Base-by-base conservation (phyloP, 306 rosid species). In the Benincasa hispida region DNA sequence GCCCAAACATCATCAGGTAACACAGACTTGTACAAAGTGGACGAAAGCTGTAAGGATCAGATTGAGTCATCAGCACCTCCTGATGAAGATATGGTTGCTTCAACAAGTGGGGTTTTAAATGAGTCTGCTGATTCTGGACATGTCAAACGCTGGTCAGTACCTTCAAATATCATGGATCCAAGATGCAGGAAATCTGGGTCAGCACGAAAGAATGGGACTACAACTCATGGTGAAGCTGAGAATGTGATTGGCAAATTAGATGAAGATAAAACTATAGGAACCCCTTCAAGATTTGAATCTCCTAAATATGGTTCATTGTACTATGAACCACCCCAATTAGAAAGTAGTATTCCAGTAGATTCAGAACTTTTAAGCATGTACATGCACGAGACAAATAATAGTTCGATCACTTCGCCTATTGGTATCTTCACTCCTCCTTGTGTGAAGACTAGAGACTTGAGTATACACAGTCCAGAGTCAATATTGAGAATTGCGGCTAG, bases 351-450 rank as follows among this genome's bases (percentile, higher is more conserved):
- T 84, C 87, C 87, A 58, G 54, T 84, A 55, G 94, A 87, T 85
- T 83, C 91, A 60, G 84, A 87, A 69, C 56, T 76, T 83, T 76
- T 87, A 77, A 78, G 76, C 79, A 54, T 76, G 77, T 79, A 74
- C 79, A 61, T 63, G 78, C 84, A 80, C n/a, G 95, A 83, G 18
- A 82, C 81, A 58, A 75, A 74, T 81, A 83, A 83, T 72, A 87
- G 83, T 80, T 85, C 90, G 42, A 63, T 75, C 47, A 13, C 74
- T 66, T 87, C 96, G 14, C 96, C 94, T 77, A 47, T 79, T 73
- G 85, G 87, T 84, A 90, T 84, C 86, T 87, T 78, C 84, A 94
- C 98, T 78, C 98, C 98, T 62, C 93, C 98, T 87, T 79, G 87
- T 69, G 89, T 66, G 81, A 90, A 89, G 86, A 80, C 80, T 68